A percentile compares a stretch with the other conserved stretches of the same genome.
These are phyloP conservation scores for Quercus rubra DNA, from an alignment of 306 rosid genomes.

Conservation along the genomic window DNA sequence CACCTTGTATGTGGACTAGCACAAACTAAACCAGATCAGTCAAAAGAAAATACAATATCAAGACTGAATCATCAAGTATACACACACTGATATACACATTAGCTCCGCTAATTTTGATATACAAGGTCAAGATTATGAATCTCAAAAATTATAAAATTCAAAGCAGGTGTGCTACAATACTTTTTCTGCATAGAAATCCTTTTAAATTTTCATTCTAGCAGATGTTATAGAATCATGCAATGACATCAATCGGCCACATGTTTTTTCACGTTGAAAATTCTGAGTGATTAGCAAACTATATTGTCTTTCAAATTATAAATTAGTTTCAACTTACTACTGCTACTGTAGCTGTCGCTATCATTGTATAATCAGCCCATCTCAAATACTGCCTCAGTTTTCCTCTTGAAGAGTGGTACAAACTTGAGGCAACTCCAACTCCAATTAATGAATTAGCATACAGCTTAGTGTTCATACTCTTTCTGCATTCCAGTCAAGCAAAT, in stretches of 20 bases:
- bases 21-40: neutral
- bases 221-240: neutral
- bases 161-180: neutral
- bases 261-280: constrained; percentile 1
- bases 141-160: neutral
- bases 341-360: constrained; percentile 90
- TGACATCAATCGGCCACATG: neutral
- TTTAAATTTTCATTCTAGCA: neutral
- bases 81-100: neutral
- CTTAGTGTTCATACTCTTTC: constrained; percentile 71
- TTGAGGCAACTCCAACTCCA: constrained; percentile 97
- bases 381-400: constrained; percentile 65
- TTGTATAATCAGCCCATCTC: constrained; percentile 94
- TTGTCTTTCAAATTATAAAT: neutral
- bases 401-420: constrained; percentile 82
- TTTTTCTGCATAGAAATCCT: neutral
- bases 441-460: constrained; percentile 93
- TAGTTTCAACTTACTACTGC: constrained; percentile 71
- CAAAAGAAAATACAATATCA: neutral
- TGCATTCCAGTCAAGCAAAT: constrained; percentile 26
- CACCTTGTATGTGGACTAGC: neutral
- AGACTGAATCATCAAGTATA: neutral
- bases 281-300: neutral
- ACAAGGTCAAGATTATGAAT: neutral
- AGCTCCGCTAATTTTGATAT: neutral